These are phyloP conservation scores for Lentinus polychrous DNA, from an alignment of 1,284 basidiomycete species.

Conservation along the genomic window DNA sequence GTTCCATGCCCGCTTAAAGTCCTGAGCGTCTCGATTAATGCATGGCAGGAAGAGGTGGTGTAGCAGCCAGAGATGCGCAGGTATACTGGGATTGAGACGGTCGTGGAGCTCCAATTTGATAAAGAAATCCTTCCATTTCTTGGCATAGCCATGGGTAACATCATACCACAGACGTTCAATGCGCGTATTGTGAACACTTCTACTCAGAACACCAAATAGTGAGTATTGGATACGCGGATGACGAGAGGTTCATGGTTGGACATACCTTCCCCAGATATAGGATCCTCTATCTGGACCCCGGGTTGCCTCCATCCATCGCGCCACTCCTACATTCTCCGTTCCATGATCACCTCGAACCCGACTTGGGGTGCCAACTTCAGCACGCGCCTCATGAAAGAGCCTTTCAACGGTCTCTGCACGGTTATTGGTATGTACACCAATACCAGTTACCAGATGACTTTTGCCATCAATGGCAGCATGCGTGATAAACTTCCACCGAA, in stretches of 20 bases:
- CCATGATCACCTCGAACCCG: constrained; percentile 24
- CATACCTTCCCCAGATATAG: constrained; percentile 33
- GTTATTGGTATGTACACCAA: constrained; percentile 19
- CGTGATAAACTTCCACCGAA: constrained; percentile 29
- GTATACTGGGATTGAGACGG: constrained; percentile 12
- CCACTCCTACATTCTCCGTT: constrained; percentile 23
- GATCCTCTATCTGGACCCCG: constrained; percentile 22
- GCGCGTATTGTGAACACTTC: constrained; percentile 15
- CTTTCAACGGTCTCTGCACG: constrained; percentile 14
- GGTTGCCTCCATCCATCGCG: constrained; percentile 21
- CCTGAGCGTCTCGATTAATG: constrained; percentile 13
- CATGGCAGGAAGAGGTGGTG: constrained; percentile 16
- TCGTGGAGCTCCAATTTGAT: constrained; percentile 16
- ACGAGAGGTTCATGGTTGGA: too few relatives aligned
- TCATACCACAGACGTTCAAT: constrained; percentile 29
- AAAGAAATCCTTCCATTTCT: constrained; percentile 29
- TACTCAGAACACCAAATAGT: too few relatives aligned
- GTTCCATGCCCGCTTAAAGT: constrained; percentile 22
- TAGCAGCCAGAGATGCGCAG: constrained; percentile 23
- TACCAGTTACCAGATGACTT: constrained; percentile 24
- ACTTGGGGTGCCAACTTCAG: constrained; percentile 15
- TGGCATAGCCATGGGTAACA: constrained; percentile 25
- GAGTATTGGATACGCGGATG: too few relatives aligned
- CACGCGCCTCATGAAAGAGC: constrained; percentile 14
- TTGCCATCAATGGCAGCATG: constrained; percentile 34